Evolutionary conservation across 2,329 filamentous ascomycete genomes (phyloP).

Genomic region (Dryadomyces quercus-mongolicae): DNA sequence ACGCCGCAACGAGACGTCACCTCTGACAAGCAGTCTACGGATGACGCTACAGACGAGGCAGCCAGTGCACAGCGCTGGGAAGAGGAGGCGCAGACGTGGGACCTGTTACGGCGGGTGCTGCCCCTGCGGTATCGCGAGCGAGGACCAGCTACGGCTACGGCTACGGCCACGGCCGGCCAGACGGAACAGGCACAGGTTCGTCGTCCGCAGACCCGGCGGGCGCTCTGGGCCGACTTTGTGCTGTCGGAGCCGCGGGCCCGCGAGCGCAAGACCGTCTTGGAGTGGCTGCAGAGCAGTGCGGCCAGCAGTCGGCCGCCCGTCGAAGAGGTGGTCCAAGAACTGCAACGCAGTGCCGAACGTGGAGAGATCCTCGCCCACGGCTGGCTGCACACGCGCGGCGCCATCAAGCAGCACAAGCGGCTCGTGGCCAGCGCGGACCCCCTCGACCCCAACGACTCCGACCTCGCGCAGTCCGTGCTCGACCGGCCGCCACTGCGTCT

Average conservation of each 20-base stretch:
- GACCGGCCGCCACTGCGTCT: conserved; percentile 48
- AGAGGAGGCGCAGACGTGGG: conserved; percentile 83
- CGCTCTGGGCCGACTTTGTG: conserved; percentile 60
- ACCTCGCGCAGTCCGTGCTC: conserved; percentile 41
- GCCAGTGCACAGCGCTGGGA: conserved; percentile 54
- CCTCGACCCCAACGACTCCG: conserved; percentile 49
- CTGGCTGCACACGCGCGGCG: conserved; percentile 83
- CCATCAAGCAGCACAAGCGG: conserved; percentile 82
- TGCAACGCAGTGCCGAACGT: conserved; percentile 64
- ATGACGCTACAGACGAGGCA: conserved; percentile 14
- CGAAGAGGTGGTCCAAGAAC: conserved; percentile 61
- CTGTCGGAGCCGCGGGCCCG: conserved; percentile 58
- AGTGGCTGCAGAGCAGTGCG: conserved; percentile 76
- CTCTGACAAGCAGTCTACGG: no score
- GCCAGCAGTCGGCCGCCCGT: conserved; percentile 59
- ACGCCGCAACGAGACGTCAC: conserved; percentile 13
- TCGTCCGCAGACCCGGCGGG: conserved; percentile 17
- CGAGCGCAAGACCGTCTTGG: conserved; percentile 68
- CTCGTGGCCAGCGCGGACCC: conserved; percentile 55
- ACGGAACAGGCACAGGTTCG: conserved; percentile 6
- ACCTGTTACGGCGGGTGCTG: conserved; percentile 65
- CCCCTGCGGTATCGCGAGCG: conserved; percentile 47
- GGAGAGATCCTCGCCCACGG: conserved; percentile 76
- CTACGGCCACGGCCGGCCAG: no score
- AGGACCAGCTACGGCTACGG: conserved; percentile 15